Evolutionary conservation across 352 stramenopile species (phyloP).

Genomic region (Pythium volutum): DNA sequence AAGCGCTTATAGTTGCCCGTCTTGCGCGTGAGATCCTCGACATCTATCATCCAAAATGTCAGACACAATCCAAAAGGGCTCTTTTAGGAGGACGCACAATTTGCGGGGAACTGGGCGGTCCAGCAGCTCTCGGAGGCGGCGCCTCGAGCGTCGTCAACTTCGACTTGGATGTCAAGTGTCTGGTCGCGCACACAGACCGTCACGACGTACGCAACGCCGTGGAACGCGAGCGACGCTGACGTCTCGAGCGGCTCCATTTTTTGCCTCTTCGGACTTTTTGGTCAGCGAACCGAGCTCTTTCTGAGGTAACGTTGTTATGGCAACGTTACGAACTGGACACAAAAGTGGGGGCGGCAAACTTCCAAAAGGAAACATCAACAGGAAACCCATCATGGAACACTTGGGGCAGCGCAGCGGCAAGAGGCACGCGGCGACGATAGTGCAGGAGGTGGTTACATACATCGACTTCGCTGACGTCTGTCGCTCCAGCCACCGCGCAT

Average conservation of each 20-base stretch:
- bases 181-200: constrained; percentile 58
- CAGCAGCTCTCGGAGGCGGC: constrained; percentile 31
- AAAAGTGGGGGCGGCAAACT: no score
- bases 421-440: no score
- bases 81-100: constrained; percentile 28
- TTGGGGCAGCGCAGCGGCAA: no score
- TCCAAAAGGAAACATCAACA: no score
- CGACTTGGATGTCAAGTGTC: constrained; percentile 66
- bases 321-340: no score
- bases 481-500: no score
- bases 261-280: not conserved
- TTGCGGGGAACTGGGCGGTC: constrained; percentile 57
- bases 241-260: constrained; percentile 62
- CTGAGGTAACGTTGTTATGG: no score
- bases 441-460: no score
- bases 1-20: constrained; percentile 94
- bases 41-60: constrained; percentile 31
- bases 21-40: constrained; percentile 92
- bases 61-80: not conserved
- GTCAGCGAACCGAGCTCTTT: no score
- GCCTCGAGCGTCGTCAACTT: constrained; percentile 41
- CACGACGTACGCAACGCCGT: constrained; percentile 72
- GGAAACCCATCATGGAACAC: no score
- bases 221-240: constrained; percentile 58
- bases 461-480: no score